A percentile compares a stretch with the other conserved stretches of the same genome.
Evolutionary conservation across 306 rosid species (phyloP).

Genomic region (Prunus campanulata): DNA sequence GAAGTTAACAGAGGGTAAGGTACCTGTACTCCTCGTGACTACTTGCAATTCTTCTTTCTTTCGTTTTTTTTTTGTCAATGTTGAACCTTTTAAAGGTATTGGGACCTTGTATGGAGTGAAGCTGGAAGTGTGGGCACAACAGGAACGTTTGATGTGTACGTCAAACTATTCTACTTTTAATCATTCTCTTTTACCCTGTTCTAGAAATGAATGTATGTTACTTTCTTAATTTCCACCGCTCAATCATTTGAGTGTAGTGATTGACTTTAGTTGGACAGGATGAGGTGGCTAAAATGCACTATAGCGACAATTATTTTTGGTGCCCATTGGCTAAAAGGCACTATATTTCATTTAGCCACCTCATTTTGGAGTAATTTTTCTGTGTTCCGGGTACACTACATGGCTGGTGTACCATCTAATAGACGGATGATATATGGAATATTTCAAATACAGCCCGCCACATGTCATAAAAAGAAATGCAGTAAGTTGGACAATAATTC

Average conservation of each 20-base stretch:
- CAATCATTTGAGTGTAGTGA: background rate
- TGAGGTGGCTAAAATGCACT: background rate
- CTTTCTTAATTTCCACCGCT: background rate
- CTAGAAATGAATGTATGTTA: background rate
- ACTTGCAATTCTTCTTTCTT: background rate
- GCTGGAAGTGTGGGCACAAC: conserved; percentile 47
- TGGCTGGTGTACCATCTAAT: too few species aligned
- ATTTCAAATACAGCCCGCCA: too few species aligned
- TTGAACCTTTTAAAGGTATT: conserved; percentile 46
- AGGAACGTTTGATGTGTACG: conserved; percentile 72
- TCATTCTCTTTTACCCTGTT: background rate
- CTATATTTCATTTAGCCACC: too few species aligned
- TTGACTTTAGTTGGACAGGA: background rate
- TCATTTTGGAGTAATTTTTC: too few species aligned
- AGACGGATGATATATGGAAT: too few species aligned
- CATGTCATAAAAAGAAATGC: too few species aligned
- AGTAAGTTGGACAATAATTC: too few species aligned
- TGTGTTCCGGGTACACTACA: too few species aligned
- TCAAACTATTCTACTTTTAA: background rate
- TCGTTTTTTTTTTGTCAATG: too few species aligned
- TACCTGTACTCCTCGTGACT: conserved; percentile 1
- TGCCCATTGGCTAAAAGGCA: too few species aligned
- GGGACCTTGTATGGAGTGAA: conserved; percentile 91
- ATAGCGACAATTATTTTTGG: too few species aligned
- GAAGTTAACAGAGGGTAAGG: conserved; percentile 79